A percentile compares a stretch with the other conserved stretches of the same genome.
These are phyloP conservation scores for Fusarium veterinarium DNA, from an alignment of 2,329 filamentous ascomycete species.

Conservation along the genomic window DNA sequence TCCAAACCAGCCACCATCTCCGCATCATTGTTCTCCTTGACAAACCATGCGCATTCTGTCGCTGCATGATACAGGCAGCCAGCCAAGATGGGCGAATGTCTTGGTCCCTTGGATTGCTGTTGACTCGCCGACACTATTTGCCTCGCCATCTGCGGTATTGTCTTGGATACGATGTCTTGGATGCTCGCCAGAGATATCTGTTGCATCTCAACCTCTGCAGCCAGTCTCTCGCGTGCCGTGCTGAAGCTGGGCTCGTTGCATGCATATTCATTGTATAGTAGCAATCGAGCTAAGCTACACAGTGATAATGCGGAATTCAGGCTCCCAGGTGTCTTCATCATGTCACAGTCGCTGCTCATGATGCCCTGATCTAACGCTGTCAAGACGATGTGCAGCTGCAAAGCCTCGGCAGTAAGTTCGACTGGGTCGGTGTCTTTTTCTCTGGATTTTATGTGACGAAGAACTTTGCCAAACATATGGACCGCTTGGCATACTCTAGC, in stretches of 20 bases:
- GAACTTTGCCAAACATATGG: not conserved
- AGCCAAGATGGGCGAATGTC: not conserved
- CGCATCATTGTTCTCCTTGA: not conserved
- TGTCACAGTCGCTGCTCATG: not conserved
- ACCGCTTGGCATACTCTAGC: not conserved
- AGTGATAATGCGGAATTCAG: not conserved
- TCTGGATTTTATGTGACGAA: not conserved
- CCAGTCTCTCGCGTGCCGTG: not conserved
- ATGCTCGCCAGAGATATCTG: not conserved
- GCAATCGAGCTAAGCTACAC: not conserved
- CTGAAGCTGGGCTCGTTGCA: not conserved
- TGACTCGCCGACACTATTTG: not conserved
- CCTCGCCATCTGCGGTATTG: not conserved
- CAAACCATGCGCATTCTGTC: not conserved
- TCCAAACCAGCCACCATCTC: not conserved
- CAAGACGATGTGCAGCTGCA: not conserved
- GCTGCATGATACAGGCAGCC: not conserved
- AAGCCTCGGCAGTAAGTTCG: not conserved
- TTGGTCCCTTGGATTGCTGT: not conserved
- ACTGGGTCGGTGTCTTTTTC: not conserved
- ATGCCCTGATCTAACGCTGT: not conserved
- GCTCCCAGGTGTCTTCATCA: fast-evolving
- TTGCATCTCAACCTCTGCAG: not conserved
- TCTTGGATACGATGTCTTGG: not conserved
- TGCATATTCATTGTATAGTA: not conserved